Conservation (phyloP, 148 eudicot genomes). For the Selenicereus undatus region DNA sequence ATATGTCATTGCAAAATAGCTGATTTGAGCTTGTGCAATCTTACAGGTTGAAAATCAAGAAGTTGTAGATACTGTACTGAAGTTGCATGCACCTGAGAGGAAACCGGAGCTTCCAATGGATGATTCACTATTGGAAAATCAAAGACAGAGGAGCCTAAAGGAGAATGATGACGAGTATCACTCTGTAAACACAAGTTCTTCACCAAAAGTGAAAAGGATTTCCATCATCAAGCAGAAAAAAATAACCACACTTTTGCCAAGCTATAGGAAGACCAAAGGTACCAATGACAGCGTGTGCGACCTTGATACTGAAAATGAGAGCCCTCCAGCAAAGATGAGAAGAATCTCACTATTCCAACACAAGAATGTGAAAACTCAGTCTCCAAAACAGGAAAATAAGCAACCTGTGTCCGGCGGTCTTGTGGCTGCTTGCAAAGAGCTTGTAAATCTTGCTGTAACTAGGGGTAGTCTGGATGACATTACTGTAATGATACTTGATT, state of each 20-base stretch:
- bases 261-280: constrained; percentile 24
- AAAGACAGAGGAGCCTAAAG: constrained; percentile 19
- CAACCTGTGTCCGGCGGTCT: constrained; percentile 35
- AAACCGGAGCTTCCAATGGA: constrained; percentile 23
- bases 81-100: constrained; percentile 30
- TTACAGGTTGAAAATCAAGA: constrained; percentile 75
- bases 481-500: constrained; percentile 80
- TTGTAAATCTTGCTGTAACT: constrained; percentile 61
- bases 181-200: constrained; percentile 34
- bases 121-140: constrained; percentile 9
- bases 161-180: constrained; percentile 32
- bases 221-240: constrained; percentile 39
- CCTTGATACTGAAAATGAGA: constrained; percentile 39
- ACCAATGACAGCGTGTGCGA: constrained; percentile 7
- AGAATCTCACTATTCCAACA: constrained; percentile 37
- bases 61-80: constrained; percentile 57
- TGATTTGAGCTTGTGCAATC: constrained; percentile 7
- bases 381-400: constrained; percentile 37
- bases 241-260: constrained; percentile 32
- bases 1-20: background rate
- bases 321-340: constrained; percentile 46
- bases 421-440: constrained; percentile 69
- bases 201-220: constrained; percentile 47
- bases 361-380: constrained; percentile 31
- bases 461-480: constrained; percentile 89